phyloP scores from a whole-genome alignment of 768 basidiomycete species.

The Boletus subparvulus region DNA sequence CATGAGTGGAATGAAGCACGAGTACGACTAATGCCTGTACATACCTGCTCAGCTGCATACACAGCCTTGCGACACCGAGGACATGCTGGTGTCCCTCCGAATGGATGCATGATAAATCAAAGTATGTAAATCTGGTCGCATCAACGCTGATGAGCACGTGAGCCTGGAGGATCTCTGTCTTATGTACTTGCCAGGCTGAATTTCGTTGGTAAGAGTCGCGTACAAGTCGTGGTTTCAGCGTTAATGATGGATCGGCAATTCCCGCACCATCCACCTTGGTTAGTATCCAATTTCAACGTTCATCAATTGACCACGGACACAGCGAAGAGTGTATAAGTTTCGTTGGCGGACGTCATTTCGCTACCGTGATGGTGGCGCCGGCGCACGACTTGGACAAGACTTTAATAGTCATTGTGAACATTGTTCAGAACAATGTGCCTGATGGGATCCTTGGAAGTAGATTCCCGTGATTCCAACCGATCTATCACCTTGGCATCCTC shows the following conservation, averaged over 20 bases:
- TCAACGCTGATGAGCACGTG: conserved; percentile 6
- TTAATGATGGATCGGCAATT: conserved; percentile 13
- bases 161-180: neutral
- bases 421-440: too few species aligned
- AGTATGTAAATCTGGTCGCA: neutral
- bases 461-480: neutral
- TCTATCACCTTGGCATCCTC: neutral
- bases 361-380: conserved; percentile 1
- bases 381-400: neutral
- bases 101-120: conserved; percentile 57
- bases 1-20: conserved; percentile 1
- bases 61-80: conserved; percentile 74
- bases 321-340: neutral
- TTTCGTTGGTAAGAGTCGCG: neutral
- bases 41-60: conserved; percentile 86
- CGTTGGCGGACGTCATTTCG: neutral
- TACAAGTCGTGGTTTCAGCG: conserved; percentile 1
- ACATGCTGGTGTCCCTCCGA: conserved; percentile 69
- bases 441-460: neutral
- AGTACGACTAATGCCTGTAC: conserved; percentile 9
- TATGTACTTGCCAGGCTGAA: conserved; percentile 13
- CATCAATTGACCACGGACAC: neutral
- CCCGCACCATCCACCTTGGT: neutral
- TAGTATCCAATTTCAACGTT: neutral
- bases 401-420: neutral